A percentile compares a stretch with the other conserved stretches of the same genome.
These are phyloP conservation scores for Prototheca cutis DNA, from an alignment of 163 green algal species.

Conservation along the genomic window DNA sequence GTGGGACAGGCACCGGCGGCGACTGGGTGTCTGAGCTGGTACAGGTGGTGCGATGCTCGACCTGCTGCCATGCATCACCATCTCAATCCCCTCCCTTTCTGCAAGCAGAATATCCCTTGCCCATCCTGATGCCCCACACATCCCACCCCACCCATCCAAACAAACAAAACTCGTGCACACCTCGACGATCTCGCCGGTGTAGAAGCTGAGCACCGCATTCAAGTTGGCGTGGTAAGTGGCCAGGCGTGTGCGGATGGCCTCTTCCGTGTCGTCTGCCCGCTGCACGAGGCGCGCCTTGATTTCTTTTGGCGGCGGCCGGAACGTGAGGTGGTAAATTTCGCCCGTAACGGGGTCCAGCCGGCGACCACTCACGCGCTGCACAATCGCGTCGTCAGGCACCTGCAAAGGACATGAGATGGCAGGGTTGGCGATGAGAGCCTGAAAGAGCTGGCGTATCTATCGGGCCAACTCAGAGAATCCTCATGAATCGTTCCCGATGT, in stretches of 20 bases:
- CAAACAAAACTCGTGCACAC: slow-evolving; percentile 19
- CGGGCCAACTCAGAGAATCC: too few relatives aligned
- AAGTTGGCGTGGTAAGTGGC: slow-evolving; percentile 71
- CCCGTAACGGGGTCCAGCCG: slow-evolving; percentile 86
- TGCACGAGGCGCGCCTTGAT: slow-evolving; percentile 68
- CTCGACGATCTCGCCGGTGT: slow-evolving; percentile 24
- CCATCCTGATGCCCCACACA: background rate
- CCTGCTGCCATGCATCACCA: too few relatives aligned
- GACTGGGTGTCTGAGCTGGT: too few relatives aligned
- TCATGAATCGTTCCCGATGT: too few relatives aligned
- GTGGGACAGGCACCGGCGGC: background rate
- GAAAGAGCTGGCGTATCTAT: too few relatives aligned
- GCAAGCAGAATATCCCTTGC: background rate
- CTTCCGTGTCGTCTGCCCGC: slow-evolving; percentile 94
- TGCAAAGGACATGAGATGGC: too few relatives aligned
- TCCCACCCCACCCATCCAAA: background rate
- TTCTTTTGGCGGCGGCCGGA: slow-evolving; percentile 77
- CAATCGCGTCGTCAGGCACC: slow-evolving; percentile 74
- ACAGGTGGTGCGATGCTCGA: too few relatives aligned
- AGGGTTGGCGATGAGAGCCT: too few relatives aligned
- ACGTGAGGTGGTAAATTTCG: slow-evolving; percentile 97
- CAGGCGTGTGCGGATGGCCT: slow-evolving; percentile 70
- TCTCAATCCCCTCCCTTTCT: slow-evolving; percentile 1
- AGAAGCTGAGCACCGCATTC: slow-evolving; percentile 48
- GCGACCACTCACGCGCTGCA: slow-evolving; percentile 89